These are phyloP conservation scores for Xylaria hypoxylon DNA, from an alignment of 2,329 filamentous ascomycete species.

Conservation along the genomic window DNA sequence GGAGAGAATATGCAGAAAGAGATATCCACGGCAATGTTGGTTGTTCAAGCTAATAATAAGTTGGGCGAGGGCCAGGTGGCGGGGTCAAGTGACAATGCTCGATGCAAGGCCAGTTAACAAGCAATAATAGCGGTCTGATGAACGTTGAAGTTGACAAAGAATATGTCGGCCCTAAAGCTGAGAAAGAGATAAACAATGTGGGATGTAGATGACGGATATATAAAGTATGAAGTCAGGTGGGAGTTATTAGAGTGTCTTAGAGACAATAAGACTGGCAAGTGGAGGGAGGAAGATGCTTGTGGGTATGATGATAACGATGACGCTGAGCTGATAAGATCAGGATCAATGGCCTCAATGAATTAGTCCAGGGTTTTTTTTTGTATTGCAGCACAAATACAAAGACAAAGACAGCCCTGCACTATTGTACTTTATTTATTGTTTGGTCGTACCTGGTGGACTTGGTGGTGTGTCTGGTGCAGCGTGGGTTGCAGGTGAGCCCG, in stretches of 20 bases:
- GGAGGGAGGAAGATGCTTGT: slow-evolving; percentile 1
- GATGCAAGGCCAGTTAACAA: slow-evolving; percentile 13
- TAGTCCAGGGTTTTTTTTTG: slow-evolving; percentile 28
- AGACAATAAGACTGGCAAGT: slow-evolving; percentile 28
- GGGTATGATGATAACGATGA: slow-evolving; percentile 21
- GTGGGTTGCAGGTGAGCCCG: slow-evolving; percentile 24
- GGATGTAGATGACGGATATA: neutral
- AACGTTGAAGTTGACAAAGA: slow-evolving; percentile 10
- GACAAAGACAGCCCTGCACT: slow-evolving; percentile 6
- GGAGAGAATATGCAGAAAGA: slow-evolving; percentile 8
- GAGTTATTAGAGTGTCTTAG: slow-evolving; percentile 13
- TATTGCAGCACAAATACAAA: slow-evolving; percentile 14
- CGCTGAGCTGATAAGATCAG: slow-evolving; percentile 8
- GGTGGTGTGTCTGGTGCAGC: neutral
- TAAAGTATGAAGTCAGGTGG: slow-evolving; percentile 2
- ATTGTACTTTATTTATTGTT: slow-evolving; percentile 13
- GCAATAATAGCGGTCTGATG: neutral
- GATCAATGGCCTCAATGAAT: neutral
- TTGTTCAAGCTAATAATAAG: slow-evolving; percentile 10
- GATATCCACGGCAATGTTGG: slow-evolving; percentile 16
- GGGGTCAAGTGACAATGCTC: neutral
- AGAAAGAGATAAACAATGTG: slow-evolving; percentile 4
- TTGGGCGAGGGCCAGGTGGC: neutral
- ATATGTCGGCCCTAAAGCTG: neutral
- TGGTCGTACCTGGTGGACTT: neutral